Evolutionary conservation across 208 protist species (phyloP), one percentile per base, ranked within the genome.

Genomic region (Novymonas esmeraldas): DNA sequence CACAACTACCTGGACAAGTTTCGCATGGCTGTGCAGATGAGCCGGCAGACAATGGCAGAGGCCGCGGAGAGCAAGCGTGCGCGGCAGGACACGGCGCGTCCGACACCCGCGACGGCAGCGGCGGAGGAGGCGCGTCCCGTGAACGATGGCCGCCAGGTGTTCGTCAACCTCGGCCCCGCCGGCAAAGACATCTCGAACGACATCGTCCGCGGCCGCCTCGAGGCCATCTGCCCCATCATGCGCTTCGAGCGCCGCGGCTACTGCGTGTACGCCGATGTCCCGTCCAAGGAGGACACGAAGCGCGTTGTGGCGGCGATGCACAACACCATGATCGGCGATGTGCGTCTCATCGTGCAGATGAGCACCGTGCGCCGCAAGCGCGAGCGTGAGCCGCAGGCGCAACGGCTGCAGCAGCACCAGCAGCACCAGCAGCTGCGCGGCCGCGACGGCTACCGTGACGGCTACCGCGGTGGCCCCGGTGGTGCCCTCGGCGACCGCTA

Each of bases 261-360:
- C 59, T 90, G 87, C 66, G 74, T 81, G n/a, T 89, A 87, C 57
- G 68, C 76, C 22, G 84, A 90, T 24, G 67, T 89, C 16, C 45
- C 50, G n/a, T 61, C 62, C 3, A 22, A 52, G 6, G 58, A 60
- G 45, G 62, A 84, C 36, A 85, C 81, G 22, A 48, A 79, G 49
- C 31, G 56, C 7, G 68, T 90, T 10, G 82, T 89, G 33, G 46
- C 57, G n/a, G 46, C 46, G 45, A 34, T 88, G 41, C 67, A 89
- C 77, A 64, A 83, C 62, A 64, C 75, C 59, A 71, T 79, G 52
- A 55, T 93, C 10, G 71, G 73, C 34, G 76, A 86, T 11, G 82
- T 72, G 34, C 83, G 84, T 29, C 29, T 93, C 6, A 64, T 84
- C 2, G 79, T 88, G 42, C 82, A 89, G 71, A 73, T 78, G 62